These are phyloP conservation scores for Penicillium sp. DNA, from an alignment of 2,329 filamentous ascomycete genomes.

Conservation along the genomic window DNA sequence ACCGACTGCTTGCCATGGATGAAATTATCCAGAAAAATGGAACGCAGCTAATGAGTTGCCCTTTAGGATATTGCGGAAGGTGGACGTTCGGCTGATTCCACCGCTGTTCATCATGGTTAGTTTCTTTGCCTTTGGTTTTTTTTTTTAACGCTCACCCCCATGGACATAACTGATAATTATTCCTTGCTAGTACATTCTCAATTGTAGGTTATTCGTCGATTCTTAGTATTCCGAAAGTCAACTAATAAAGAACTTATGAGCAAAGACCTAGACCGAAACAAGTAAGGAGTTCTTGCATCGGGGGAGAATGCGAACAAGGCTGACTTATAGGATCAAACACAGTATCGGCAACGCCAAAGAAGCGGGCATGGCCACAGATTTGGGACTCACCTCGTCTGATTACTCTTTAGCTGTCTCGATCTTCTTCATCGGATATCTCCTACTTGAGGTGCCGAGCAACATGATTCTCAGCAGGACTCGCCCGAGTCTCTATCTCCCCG, in stretches of 20 bases:
- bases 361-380: conserved; percentile 7
- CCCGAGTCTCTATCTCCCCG: conserved; percentile 25
- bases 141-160: too few species aligned
- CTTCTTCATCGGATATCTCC: conserved; percentile 30
- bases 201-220: neutral
- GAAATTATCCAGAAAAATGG: too few species aligned
- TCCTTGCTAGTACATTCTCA: neutral
- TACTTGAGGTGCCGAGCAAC: conserved; percentile 30
- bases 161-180: too few species aligned
- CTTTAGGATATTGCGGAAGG: too few species aligned
- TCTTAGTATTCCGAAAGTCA: neutral
- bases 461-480: conserved; percentile 27
- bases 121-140: too few species aligned
- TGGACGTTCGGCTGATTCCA: too few species aligned
- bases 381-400: conserved; percentile 11
- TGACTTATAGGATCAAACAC: neutral
- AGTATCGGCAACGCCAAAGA: conserved; percentile 11
- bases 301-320: too few species aligned
- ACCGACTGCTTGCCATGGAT: too few species aligned
- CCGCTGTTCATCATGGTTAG: too few species aligned
- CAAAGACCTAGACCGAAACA: conserved; percentile 3
- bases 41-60: too few species aligned
- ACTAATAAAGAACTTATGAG: neutral
- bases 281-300: neutral
- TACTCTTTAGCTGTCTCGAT: conserved; percentile 20